Base-by-base conservation (phyloP, 768 basidiomycete genomes). In the Pleurotus djamor region DNA sequence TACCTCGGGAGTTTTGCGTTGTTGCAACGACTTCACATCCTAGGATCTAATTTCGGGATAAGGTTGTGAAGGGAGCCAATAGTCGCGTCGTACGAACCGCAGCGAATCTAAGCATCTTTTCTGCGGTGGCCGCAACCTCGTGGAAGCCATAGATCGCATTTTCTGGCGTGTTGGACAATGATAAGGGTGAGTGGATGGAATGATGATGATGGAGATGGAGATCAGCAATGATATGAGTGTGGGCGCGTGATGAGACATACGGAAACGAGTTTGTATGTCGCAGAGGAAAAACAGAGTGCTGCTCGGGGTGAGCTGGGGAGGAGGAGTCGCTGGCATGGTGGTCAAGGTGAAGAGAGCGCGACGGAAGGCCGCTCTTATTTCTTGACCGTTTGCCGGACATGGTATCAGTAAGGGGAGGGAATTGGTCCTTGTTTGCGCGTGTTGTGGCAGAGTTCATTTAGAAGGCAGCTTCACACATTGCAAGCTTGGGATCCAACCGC, bases 1-100 rank as follows among this genome's bases (percentile, higher is more conserved):
- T 67, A 89, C 92, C 90, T 82, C 76, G 85, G 2, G 90, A 80
- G 67, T 92, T 91, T 72, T 96, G 94, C 61, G 93, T 94, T 0
- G 94, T 95, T 21, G 79, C 83, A n/a, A 95, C 69, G 8, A 96
- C 86, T 45, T 86, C 86, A 48, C 91, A 82, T 52, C 83, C 77
- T 44, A 90, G 77, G 56, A 89, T 72, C 85, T 89, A 59, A 44
- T 57, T 7, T 43, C 56, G 60, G 48, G 13, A 52, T 13, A 17
- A 16, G 12, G 8, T 28, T 28, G 21, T 28, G 21, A 28, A 28
- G 21, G 21, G 21, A 28, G 21, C 21, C 21, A 28, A 28, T 28
- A 28, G 21, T 28, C 21, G 21, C 21, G 21, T 9, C 5, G 13
- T 13, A 41, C 58, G 16, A 51, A 87, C 91, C 79, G 88, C 86